phyloP scores from a whole-genome alignment of 495 filamentous ascomycete genomes.

The Staphylotrichum tortipilum region DNA sequence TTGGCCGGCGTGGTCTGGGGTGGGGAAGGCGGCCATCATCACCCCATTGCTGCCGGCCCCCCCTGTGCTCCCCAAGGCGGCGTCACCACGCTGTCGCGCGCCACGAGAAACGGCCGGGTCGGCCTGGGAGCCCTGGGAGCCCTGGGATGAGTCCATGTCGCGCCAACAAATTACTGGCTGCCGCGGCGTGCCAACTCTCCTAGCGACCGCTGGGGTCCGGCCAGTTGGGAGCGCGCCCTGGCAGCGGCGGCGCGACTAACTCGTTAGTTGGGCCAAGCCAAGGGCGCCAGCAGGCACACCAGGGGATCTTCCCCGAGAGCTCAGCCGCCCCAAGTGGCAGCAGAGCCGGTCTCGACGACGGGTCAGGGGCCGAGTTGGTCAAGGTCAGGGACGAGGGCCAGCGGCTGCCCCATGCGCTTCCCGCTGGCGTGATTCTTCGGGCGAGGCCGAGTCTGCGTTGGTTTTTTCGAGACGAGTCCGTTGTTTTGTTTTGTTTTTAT shows the following conservation, averaged over 20 bases:
- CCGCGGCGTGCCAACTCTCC: conserved; percentile 1
- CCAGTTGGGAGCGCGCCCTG: conserved; percentile 5
- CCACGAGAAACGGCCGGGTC: not conserved
- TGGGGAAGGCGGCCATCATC: not conserved
- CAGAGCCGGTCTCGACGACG: not conserved
- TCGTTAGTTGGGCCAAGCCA: not conserved
- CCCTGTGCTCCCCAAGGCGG: not conserved
- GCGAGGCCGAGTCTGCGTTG: too few species aligned
- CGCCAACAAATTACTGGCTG: conserved; percentile 14
- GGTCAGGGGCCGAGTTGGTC: not conserved
- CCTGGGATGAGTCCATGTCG: conserved; percentile 10
- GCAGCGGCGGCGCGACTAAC: too few species aligned
- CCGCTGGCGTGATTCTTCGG: not conserved
- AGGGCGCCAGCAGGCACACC: not conserved
- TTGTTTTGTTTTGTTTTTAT: too few species aligned
- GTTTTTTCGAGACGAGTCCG: too few species aligned
- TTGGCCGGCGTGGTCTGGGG: not conserved
- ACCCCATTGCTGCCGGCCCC: not conserved
- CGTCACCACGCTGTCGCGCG: not conserved
- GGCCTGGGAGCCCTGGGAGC: not conserved
- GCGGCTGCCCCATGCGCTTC: too few species aligned
- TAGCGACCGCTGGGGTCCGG: conserved; percentile 2
- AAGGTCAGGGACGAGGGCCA: not conserved
- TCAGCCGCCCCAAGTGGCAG: conserved; percentile 1
- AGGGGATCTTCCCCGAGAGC: not conserved